phyloP scores from a whole-genome alignment of 495 filamentous ascomycete species.

The Daldinia decipiens region DNA sequence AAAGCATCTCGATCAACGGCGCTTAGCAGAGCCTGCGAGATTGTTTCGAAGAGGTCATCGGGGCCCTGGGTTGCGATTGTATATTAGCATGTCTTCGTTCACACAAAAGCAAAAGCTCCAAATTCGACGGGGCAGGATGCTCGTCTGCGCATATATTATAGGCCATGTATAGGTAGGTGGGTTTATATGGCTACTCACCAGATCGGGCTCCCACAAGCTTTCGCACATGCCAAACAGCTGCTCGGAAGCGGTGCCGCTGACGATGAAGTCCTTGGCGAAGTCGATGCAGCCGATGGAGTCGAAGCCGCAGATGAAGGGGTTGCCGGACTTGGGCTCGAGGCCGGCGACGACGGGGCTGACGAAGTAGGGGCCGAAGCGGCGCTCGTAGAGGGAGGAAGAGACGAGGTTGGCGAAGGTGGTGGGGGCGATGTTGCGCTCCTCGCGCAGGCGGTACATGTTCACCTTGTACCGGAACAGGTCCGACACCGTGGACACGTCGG shows the following conservation, averaged over 20 bases:
- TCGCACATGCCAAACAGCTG: slow-evolving; percentile 99
- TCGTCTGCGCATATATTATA: too few species aligned
- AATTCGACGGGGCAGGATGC: too few species aligned
- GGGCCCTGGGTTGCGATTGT: slow-evolving; percentile 66
- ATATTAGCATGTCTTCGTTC: slow-evolving; percentile 7
- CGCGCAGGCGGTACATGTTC: slow-evolving; percentile 98
- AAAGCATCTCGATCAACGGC: slow-evolving; percentile 96
- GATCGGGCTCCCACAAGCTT: slow-evolving; percentile 95
- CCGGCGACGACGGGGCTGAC: slow-evolving; percentile 94
- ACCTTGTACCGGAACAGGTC: slow-evolving; percentile 99
- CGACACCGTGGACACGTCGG: slow-evolving; percentile 91
- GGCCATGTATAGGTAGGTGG: too few species aligned
- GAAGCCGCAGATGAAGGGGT: slow-evolving; percentile 98
- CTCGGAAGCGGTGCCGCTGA: slow-evolving; percentile 93
- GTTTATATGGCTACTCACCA: slow-evolving; percentile 66
- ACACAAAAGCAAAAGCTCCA: too few species aligned
- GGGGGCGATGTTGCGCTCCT: slow-evolving; percentile 94
- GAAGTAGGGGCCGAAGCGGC: slow-evolving; percentile 94
- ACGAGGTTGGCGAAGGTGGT: slow-evolving; percentile 97
- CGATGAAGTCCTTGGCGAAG: slow-evolving; percentile 99
- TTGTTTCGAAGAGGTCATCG: slow-evolving; percentile 97
- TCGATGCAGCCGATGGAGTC: slow-evolving; percentile 99
- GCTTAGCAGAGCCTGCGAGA: slow-evolving; percentile 95
- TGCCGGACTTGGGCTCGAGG: slow-evolving; percentile 87
- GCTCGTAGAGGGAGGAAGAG: slow-evolving; percentile 88